Conservation (phyloP, 768 basidiomycete genomes). For the Xerocomus spinulosus region DNA sequence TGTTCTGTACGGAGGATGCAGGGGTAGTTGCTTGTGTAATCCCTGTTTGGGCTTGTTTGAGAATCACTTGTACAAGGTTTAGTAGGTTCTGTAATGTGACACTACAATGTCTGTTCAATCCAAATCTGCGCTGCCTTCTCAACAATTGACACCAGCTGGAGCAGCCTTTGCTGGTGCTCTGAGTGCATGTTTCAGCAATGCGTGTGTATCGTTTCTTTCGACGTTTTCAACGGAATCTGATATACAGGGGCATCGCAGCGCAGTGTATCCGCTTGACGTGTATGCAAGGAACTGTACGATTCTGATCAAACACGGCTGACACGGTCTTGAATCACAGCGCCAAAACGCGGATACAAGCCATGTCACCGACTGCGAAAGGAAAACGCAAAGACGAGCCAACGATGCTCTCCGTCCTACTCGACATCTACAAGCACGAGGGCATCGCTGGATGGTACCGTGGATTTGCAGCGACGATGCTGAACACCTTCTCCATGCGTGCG, state of each 20-base stretch:
- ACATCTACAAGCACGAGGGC: conserved; percentile 79
- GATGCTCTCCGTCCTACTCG: conserved; percentile 59
- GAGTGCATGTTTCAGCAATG: conserved; percentile 89
- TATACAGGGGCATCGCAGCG: conserved; percentile 44
- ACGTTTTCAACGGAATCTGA: conserved; percentile 5
- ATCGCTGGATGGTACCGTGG: conserved; percentile 82
- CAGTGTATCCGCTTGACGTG: conserved; percentile 95
- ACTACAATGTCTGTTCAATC: conserved; percentile 37
- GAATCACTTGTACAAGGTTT: too few species aligned
- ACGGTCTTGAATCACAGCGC: conserved; percentile 51
- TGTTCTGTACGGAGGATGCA: too few species aligned
- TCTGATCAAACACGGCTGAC: not conserved
- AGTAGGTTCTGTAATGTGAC: too few species aligned
- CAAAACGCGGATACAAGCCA: conserved; percentile 92
- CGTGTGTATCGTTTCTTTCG: conserved; percentile 49
- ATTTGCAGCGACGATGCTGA: conserved; percentile 95
- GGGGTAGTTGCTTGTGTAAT: too few species aligned
- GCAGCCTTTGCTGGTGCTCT: conserved; percentile 90
- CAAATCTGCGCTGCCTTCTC: conserved; percentile 51
- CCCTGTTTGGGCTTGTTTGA: too few species aligned
- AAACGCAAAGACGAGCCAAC: conserved; percentile 48
- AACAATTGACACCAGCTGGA: conserved; percentile 77
- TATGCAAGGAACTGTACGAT: conserved; percentile 26
- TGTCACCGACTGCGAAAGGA: conserved; percentile 49
- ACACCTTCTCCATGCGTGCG: conserved; percentile 93